Evolutionary conservation across 306 rosid species (phyloP), one percentile per base, ranked within the genome.

Genomic region (Lathyrus oleraceus): DNA sequence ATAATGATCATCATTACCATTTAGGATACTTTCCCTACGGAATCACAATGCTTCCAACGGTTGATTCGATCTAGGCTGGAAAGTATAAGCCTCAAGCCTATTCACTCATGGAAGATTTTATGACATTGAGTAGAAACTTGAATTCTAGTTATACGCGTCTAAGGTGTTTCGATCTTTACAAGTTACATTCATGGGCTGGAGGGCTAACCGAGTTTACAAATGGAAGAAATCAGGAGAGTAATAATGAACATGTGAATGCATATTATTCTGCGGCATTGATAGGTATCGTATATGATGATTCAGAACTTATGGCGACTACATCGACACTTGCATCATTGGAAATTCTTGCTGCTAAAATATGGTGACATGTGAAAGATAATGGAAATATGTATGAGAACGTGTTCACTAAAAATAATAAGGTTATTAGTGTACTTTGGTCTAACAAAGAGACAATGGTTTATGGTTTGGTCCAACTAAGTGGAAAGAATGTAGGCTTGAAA

Each of bases 301-400:
- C 39, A 0, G 0, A 27, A 5, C 19, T 57, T 2, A 6, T 57
- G 1, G 4, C 12, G 5, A 57, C 3, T 57, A 40, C 19, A 27
- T 57, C 40, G n/a, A 57, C 63, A 6, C 19, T 57, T 5, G 14
- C 63, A 27, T 28, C 63, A 14, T 12, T 57, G 64, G 64, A 59
- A 59, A 59, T 59, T 59, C 19, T 14, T n/a, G 65, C 13, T 1
- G 8, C 23, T 0, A 59, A 59, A 27, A 30, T 59, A 43, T 59
- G 65, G 65, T 59, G 65, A 44, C 65, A 58, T n/a, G 64, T 58
- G 12, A 58, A 58, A 58, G 5, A 30, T 7, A 43, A 9, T 3
- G 43, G 23, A 11, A 30, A 58, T 0, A 2, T 58, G 5, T 58
- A 58, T n/a, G 64, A 30, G 11, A 8, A 58, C n/a, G 64, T 28